Base-by-base conservation (phyloP, 2,329 filamentous ascomycete genomes). In the Cercospora nicotianae region DNA sequence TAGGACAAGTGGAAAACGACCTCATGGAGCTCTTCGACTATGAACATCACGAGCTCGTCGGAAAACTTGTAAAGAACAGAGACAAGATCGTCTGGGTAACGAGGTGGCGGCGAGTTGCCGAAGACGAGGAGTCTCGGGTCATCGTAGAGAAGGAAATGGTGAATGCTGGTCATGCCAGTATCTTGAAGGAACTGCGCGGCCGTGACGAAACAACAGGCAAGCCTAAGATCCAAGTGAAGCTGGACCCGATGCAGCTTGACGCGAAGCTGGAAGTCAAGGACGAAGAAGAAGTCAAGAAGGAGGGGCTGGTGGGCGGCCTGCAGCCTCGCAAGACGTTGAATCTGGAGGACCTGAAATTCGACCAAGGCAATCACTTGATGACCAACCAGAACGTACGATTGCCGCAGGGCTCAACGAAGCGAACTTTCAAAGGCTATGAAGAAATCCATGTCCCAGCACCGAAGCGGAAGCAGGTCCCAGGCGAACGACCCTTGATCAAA, bases 21-120 rank as follows among this genome's bases (percentile, higher is more conserved):
- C 85, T 99, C 67, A 98, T 98, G 91, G 95, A 97, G 75, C 86
- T 99, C 0, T 98, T 99, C 74, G 95, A 99, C 75, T 99, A 96
- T 76, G 94, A 98, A 75, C 91, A 97, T 76, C 93, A 96, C 69
- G 93, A 97, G 71, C 86, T 97, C 64, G 95, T 98, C 28, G 90
- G 92, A 71, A 94, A 93, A 79, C 86, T 99, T 16, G 93, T 98
- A 66, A 88, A 90, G 73, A 99, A 99, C 80, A 88, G 93, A 66
- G 92, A 97, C 75, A 96, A 95, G 83, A 89, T 99, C 65, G 92
- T 97, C 10, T 99, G 96, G 95, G 91, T 96, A 48, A 98, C 94
- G 10, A 89, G 89, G 73, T 89, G 96, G 83, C 91, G 93, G 59
- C 88, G 89, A 75, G 91, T 92, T 57, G 93, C 94, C 67, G 91